Evolutionary conservation across 257 asterid species (phyloP), one percentile per base, ranked within the genome.

Genomic region (Nicotiana attenuata): DNA sequence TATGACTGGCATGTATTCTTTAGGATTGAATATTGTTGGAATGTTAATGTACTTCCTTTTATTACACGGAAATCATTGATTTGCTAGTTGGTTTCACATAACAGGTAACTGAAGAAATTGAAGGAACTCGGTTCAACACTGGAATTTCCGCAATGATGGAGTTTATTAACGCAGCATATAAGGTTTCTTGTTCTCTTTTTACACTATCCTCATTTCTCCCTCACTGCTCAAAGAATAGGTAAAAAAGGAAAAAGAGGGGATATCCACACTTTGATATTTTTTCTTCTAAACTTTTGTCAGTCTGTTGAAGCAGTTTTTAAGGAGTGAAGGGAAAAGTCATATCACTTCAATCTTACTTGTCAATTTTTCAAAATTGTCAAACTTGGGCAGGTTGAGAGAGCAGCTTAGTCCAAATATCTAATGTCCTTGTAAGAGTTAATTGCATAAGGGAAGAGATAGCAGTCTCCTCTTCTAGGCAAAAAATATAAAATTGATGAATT

Each of bases 141-240:
- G 99, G 98, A 85, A 94, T 96, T 87, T 96, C 99, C 85, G 97
- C 56, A 59, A 92, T 96, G 99, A 96, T 96, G 99, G 99, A 94
- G 92, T 96, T 96, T 86, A 89, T 86, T 53, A 96, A 96, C 84
- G 97, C 96, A 53, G 98, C 98, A 57, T 88, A 96, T 90, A 96
- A 96, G 99, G 99, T 92, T 55, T 15, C 45, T 55, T 64, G 15
- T 47, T 73, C 79, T 73, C 24, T 15, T 73, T 73, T 73, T 65
- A 50, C 55, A 29, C 53, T 11, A 11, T 77, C 26, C 67, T 41
- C 61, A 3, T 26, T 79, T 9, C 69, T 8, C 79, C 59, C 61
- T 26, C 53, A 33, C 7, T 9, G 5, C 80, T 31, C 59, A 47
- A 75, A 7, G 4, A 75, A 26, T 26, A 24, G 64, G 45, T 14